Base-by-base conservation (phyloP, 2,329 filamentous ascomycete species). In the Verticillium longisporum region DNA sequence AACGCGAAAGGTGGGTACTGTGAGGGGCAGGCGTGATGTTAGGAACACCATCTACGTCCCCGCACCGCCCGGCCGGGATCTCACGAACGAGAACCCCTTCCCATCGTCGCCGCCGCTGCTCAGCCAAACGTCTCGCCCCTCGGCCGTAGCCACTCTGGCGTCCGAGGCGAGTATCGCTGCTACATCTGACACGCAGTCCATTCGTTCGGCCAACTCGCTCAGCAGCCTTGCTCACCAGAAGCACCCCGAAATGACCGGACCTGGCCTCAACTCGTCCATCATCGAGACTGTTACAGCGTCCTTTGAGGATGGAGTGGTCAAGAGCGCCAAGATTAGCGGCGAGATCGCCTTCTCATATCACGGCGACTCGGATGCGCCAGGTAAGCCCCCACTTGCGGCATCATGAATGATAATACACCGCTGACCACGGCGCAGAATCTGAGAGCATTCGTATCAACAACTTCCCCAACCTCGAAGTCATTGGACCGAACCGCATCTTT, bases 401-500 rank as follows among this genome's bases (percentile, higher is more conserved):
- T 50, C 10, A 10, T 10, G 5, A 50, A 9, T 10, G 9, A 50
- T 4, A 11, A 31, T 36, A 3, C 3, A 21, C 31, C n/a, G 31
- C 34, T 38, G 37, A 57, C 34, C 15, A 13, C 50, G 26, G 26
- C n/a, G 1, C 33, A 85, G 83, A 76, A 21, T 77, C 79, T 34
- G 83, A 93, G 68, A 88, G 79, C 1, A 88, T 98, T 66, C 88
- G 91, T 21, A 85, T 99, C 62, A 91, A 96, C 69, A 95, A 97
- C 71, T 97, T 96, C 71, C 77, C 88, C 10, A 83, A 84, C n/a
- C 83, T 99, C 6, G 95, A 98, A 69, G 92, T 91, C 69, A 93
- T 99, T 61, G 93, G 92, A 0, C 92, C 93, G 1, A 99, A 99
- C 72, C 91, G 92, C 54, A 90, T 92, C 61, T 96, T 98, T 75